These are phyloP conservation scores for Lasiosphaeris hirsuta DNA, from an alignment of 495 filamentous ascomycete genomes.

Conservation along the genomic window DNA sequence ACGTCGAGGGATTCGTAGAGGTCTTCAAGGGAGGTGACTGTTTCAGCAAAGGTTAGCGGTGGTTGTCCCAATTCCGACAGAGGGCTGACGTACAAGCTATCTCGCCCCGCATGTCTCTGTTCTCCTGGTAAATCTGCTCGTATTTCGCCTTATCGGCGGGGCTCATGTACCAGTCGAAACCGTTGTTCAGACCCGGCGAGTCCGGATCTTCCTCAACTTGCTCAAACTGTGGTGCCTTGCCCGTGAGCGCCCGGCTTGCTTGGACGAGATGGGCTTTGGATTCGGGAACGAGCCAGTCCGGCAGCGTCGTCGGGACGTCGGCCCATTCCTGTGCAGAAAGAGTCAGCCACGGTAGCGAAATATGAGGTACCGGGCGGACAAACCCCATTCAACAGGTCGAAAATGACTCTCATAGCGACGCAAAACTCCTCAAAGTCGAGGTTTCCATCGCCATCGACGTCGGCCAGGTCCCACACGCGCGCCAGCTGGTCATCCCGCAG, in stretches of 20 bases:
- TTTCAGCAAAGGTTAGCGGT: conserved; percentile 8
- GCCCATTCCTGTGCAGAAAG: conserved; percentile 67
- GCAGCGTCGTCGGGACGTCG: conserved; percentile 77
- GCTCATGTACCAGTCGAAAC: conserved; percentile 99
- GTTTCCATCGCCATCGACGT: conserved; percentile 94
- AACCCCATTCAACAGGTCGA: conserved; percentile 93
- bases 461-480: conserved; percentile 94
- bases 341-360: too few relatives aligned
- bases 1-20: conserved; percentile 91
- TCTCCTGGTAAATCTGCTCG: conserved; percentile 90
- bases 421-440: conserved; percentile 99
- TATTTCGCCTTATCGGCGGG: conserved; percentile 87
- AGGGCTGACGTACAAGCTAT: conserved; percentile 61
- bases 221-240: conserved; percentile 74
- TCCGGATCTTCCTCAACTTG: conserved; percentile 72
- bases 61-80: not conserved
- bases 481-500: conserved; percentile 93
- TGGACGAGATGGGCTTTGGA: conserved; percentile 95
- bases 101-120: conserved; percentile 78
- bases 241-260: conserved; percentile 76
- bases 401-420: conserved; percentile 96
- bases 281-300: conserved; percentile 95
- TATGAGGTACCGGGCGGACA: not conserved
- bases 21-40: conserved; percentile 74
- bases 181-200: conserved; percentile 79